Evolutionary conservation across 140 eudicot species (phyloP).

Genomic region (Senecio squalidus): DNA sequence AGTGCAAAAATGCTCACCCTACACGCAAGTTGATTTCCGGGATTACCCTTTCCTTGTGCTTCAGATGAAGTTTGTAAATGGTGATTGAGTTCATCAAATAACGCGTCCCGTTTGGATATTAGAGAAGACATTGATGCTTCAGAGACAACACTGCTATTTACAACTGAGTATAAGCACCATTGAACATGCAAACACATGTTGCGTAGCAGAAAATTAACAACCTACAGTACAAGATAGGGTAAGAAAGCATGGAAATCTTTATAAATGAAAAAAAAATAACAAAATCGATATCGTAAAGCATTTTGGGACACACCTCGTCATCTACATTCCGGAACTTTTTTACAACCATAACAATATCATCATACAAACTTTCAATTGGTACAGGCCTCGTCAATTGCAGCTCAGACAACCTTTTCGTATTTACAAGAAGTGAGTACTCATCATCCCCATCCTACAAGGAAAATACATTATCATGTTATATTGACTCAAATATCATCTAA

Average conservation of each 20-base stretch:
- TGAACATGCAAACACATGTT: slow-evolving; percentile 86
- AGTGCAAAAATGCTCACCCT: slow-evolving; percentile 44
- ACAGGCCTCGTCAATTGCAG: slow-evolving; percentile 63
- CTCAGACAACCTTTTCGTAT: slow-evolving; percentile 85
- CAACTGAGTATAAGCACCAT: slow-evolving; percentile 66
- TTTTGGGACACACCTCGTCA: slow-evolving; percentile 58
- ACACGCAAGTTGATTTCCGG: slow-evolving; percentile 58
- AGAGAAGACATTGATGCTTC: slow-evolving; percentile 62
- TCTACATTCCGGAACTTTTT: slow-evolving; percentile 54
- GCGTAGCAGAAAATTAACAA: slow-evolving; percentile 72
- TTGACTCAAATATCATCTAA: not conserved
- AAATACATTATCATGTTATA: slow-evolving; percentile 21
- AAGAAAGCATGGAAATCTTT: slow-evolving; percentile 6
- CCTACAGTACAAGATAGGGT: slow-evolving; percentile 40
- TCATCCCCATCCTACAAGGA: slow-evolving; percentile 83
- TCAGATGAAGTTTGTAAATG: slow-evolving; percentile 35
- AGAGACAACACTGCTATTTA: slow-evolving; percentile 49
- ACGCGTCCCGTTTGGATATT: slow-evolving; percentile 48
- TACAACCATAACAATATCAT: slow-evolving; percentile 48
- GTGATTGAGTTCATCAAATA: slow-evolving; percentile 62
- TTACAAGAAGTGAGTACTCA: slow-evolving; percentile 90
- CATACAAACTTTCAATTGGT: slow-evolving; percentile 70
- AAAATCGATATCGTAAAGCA: not conserved
- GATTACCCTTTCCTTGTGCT: slow-evolving; percentile 45
- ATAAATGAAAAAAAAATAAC: not conserved